phyloP scores from a whole-genome alignment of 2,329 filamentous ascomycete genomes.

The Byssothecium circinans region DNA sequence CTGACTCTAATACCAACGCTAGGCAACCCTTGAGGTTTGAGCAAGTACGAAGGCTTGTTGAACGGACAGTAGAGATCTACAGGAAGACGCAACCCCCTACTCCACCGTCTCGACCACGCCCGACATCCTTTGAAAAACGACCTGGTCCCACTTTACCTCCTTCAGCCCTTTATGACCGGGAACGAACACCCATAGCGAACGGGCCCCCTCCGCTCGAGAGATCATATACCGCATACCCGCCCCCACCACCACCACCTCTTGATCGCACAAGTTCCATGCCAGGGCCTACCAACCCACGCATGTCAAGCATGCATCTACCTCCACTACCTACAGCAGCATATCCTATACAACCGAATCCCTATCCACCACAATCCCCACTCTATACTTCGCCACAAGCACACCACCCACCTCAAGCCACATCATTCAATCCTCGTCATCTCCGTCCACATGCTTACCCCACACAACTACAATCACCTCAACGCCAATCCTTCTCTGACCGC shows the following conservation, averaged over 20 bases:
- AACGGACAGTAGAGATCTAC: slow-evolving; percentile 44
- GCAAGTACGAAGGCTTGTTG: slow-evolving; percentile 40
- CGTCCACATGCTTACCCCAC: slow-evolving; percentile 6
- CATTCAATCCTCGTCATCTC: slow-evolving; percentile 6
- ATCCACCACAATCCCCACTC: slow-evolving; percentile 2
- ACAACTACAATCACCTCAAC: slow-evolving; percentile 5
- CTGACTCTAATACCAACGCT: no score
- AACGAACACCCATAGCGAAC: slow-evolving; percentile 26
- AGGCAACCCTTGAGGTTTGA: slow-evolving; percentile 35
- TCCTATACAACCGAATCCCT: slow-evolving; percentile 6
- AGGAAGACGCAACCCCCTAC: slow-evolving; percentile 24
- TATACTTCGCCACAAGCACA: slow-evolving; percentile 7
- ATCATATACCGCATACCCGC: slow-evolving; percentile 21
- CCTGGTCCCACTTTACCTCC: slow-evolving; percentile 10
- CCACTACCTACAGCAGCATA: slow-evolving; percentile 2
- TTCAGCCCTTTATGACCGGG: slow-evolving; percentile 19
- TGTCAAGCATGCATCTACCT: slow-evolving; percentile 3
- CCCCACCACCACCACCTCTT: slow-evolving; percentile 24
- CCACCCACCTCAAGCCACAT: slow-evolving; percentile 6
- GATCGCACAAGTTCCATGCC: slow-evolving; percentile 33
- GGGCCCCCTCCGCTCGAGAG: slow-evolving; percentile 22
- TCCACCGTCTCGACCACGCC: slow-evolving; percentile 17
- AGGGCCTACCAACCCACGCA: slow-evolving; percentile 7
- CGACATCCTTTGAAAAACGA: slow-evolving; percentile 28
- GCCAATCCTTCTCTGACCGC: slow-evolving; percentile 1